Base-by-base conservation (phyloP, 75 land plant genomes). In the Cupressus sempervirens region DNA sequence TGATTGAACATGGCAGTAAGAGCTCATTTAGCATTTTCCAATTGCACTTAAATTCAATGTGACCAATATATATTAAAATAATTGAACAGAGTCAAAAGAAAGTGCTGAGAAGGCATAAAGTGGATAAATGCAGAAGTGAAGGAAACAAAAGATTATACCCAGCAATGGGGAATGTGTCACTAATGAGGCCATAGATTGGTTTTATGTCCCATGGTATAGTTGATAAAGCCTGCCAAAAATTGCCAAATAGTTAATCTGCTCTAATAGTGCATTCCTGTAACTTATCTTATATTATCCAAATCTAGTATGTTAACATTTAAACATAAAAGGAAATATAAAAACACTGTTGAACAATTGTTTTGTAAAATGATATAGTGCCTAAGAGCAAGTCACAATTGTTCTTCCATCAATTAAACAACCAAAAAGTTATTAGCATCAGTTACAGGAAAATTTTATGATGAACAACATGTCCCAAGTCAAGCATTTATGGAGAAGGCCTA, bases 191-290 rank as follows among this genome's bases (percentile, higher is more conserved):
- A 70, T 87, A 87, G 54, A 87, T 65, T 4, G 88, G 88, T 58
- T 87, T 87, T 56, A 87, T 81, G 50, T 87, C 87, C 88, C 88
- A 87, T 12, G 88, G 88, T 82, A 87, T 76, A 46, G 43, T 68
- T 18, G 75, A 34, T 32, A 87, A 29, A 16, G 86, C 86, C 88
- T 87, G 85, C 70, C 56, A 45, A 73, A 48, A 67, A 86, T 35
- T 5, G 43, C 46, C 48, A 84, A 84, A 67, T 34, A 75, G 10
- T 13, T 14, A 84, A 84, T 68, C 26, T 43, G 48, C 45, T 43
- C 18, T 43, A 43, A 46, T 23, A 43, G 81, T 62, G 12, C 3
- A 43, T 79, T 79, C 81, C 43, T 40, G 0, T 26, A 79, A 79
- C 48, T 79, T 79, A 29, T 23, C 12, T 43, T n/a, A 46, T 26